Conservation (phyloP, 176 grass and related monocot species). For the Oryza brachyantha region DNA sequence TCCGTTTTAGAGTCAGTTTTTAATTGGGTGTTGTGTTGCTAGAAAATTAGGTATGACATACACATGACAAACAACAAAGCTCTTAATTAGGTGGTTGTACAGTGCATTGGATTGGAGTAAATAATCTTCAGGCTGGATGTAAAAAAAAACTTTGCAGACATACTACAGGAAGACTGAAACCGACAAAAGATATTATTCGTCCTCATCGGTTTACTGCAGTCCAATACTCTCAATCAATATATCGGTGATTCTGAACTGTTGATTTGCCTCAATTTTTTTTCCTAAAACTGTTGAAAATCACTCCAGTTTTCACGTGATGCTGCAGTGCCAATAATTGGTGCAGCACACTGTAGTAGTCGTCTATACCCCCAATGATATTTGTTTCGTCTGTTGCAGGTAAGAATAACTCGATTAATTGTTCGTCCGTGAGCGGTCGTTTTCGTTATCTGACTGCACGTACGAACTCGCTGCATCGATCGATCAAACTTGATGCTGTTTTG, state of each 20-base stretch:
- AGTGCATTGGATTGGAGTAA: not conserved
- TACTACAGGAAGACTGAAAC: too few species aligned
- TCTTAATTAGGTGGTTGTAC: too few species aligned
- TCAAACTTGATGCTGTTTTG: not conserved
- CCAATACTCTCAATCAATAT: not conserved
- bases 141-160: not conserved
- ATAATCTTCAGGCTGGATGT: not conserved
- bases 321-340: conserved; percentile 21
- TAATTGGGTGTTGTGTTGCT: too few species aligned
- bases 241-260: not conserved
- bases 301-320: conserved; percentile 4
- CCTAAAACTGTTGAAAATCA: not conserved
- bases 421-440: not conserved
- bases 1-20: not conserved
- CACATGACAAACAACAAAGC: too few species aligned
- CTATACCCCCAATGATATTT: not conserved
- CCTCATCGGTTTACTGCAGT: not conserved
- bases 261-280: too few species aligned
- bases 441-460: not conserved
- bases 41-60: too few species aligned
- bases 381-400: not conserved
- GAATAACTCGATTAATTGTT: not conserved
- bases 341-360: not conserved
- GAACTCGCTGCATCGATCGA: not conserved
- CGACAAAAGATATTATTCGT: not conserved